Conservation (phyloP, 2,329 filamentous ascomycete genomes). For the Botrytis aclada region DNA sequence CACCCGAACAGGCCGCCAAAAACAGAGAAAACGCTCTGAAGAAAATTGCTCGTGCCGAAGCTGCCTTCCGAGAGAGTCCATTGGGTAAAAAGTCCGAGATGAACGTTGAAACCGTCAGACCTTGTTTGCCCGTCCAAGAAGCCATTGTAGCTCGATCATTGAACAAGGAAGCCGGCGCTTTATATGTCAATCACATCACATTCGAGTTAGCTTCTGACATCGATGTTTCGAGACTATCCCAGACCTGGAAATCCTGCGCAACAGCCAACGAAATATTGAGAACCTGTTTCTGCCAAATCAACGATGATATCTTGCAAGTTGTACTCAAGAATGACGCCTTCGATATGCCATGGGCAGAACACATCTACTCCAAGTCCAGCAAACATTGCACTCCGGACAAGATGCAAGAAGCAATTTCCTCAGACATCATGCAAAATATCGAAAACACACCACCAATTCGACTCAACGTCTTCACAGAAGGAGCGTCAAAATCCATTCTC, state of each 20-base stretch:
- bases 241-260: conserved; percentile 20
- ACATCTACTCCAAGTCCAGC: background rate
- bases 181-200: conserved; percentile 37
- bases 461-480: background rate
- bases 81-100: background rate
- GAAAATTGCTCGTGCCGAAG: background rate
- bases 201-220: conserved; percentile 25
- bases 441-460: background rate
- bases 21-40: background rate
- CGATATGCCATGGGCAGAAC: conserved; percentile 2
- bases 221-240: conserved; percentile 24
- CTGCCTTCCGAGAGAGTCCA: background rate
- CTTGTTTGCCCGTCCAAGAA: conserved; percentile 40
- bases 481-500: background rate
- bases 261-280: conserved; percentile 13
- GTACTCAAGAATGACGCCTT: background rate
- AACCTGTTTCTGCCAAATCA: conserved; percentile 17
- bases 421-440: conserved; percentile 1
- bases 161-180: conserved; percentile 30
- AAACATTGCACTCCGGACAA: background rate
- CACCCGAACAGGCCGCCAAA: background rate
- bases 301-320: conserved; percentile 9
- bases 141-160: conserved; percentile 39
- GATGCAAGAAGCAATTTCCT: background rate
- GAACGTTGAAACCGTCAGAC: conserved; percentile 18